phyloP scores from a whole-genome alignment of 768 basidiomycete genomes.

The Lanmaoa rubissima region DNA sequence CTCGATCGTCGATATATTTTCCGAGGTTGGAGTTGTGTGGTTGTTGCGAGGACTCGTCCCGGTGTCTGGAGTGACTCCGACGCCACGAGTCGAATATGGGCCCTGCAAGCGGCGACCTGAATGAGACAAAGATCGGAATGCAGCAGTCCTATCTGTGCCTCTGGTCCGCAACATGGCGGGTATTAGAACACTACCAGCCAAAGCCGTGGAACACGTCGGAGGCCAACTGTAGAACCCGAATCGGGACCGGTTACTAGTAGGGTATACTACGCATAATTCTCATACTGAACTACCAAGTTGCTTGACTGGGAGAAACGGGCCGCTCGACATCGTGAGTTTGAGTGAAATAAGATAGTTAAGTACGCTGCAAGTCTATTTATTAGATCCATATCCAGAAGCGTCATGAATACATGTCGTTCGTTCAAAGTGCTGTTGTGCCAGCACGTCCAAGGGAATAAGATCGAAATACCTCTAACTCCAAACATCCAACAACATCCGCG shows the following conservation, averaged over 20 bases:
- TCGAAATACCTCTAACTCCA: slow-evolving; percentile 57
- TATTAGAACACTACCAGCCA: not conserved
- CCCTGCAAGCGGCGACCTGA: slow-evolving; percentile 3
- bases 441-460: not conserved
- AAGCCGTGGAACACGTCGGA: not conserved
- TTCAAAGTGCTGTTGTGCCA: not conserved
- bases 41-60: slow-evolving; percentile 1
- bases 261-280: not conserved
- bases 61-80: not conserved
- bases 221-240: not conserved
- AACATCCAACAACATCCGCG: slow-evolving; percentile 82
- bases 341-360: slow-evolving; percentile 8
- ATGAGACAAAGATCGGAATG: slow-evolving; percentile 13
- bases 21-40: slow-evolving; percentile 3
- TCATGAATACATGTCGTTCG: slow-evolving; percentile 11
- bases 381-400: slow-evolving; percentile 12
- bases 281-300: not conserved
- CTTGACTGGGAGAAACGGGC: not conserved
- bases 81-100: slow-evolving; percentile 7
- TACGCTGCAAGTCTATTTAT: slow-evolving; percentile 18
- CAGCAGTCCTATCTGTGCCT: slow-evolving; percentile 1
- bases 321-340: not conserved
- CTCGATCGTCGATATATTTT: not conserved
- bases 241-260: not conserved
- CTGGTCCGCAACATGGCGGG: slow-evolving; percentile 21